Evolutionary conservation across 2,329 filamentous ascomycete species (phyloP).

Genomic region (Pseudopithomyces maydicus): DNA sequence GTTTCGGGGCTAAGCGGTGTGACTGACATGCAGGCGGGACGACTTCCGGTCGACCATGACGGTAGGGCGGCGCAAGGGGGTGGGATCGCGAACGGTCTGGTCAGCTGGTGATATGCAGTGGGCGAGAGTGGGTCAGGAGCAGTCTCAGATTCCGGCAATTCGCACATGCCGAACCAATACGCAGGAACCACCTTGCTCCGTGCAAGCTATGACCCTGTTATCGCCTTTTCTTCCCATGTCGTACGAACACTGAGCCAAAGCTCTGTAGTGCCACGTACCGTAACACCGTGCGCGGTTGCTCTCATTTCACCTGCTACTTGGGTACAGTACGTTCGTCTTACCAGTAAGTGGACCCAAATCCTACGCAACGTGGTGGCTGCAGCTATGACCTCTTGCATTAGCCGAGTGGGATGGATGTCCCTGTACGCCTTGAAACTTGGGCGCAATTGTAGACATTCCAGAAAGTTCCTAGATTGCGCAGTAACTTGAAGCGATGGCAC

Average conservation of each 20-base stretch:
- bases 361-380: conserved; percentile 4
- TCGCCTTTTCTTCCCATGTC: background rate
- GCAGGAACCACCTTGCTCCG: background rate
- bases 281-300: background rate
- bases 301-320: background rate
- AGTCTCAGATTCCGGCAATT: conserved; percentile 5
- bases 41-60: background rate
- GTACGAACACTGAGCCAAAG: background rate
- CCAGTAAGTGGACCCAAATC: background rate
- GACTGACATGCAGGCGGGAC: conserved; percentile 1
- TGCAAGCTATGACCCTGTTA: background rate
- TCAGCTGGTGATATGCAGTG: conserved; percentile 3
- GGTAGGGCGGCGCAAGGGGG: background rate
- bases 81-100: background rate
- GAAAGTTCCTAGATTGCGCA: conserved; percentile 3
- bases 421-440: background rate
- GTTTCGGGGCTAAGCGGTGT: conserved; percentile 1
- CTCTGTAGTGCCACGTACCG: conserved; percentile 1
- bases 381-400: background rate
- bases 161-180: conserved; percentile 3
- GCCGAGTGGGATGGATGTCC: background rate
- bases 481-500: background rate
- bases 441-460: background rate
- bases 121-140: background rate
- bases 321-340: background rate